Evolutionary conservation across 371 early-diverging fungal species (phyloP).

Genomic region (Zychaea mexicana): DNA sequence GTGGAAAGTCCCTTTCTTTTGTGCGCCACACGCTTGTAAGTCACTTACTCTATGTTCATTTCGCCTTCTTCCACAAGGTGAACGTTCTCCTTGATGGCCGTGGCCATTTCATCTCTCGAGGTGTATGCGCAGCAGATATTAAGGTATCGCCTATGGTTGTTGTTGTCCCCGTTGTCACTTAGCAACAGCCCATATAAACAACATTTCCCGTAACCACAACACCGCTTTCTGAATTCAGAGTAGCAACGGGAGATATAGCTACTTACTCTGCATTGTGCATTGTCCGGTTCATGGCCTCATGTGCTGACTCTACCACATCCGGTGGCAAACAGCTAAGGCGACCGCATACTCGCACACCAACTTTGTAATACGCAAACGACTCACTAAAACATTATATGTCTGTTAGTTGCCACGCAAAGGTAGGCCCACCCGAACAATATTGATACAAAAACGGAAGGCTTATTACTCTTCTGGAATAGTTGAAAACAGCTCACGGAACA

Average conservation of each 20-base stretch:
- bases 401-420: too few relatives aligned
- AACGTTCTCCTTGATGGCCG: slow-evolving; percentile 55
- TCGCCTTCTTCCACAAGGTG: slow-evolving; percentile 57
- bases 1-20: background rate
- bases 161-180: background rate
- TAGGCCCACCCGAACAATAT: too few relatives aligned
- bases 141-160: slow-evolving; percentile 62
- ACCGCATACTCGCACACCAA: slow-evolving; percentile 86
- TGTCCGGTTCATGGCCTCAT: slow-evolving; percentile 70
- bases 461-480: slow-evolving; percentile 76
- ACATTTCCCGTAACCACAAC: too few relatives aligned
- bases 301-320: slow-evolving; percentile 55
- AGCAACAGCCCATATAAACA: too few relatives aligned
- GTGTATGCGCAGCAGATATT: slow-evolving; percentile 98
- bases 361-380: slow-evolving; percentile 70
- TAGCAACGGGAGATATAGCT: too few relatives aligned
- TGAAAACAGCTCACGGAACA: slow-evolving; percentile 79
- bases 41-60: slow-evolving; percentile 51
- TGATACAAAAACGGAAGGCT: too few relatives aligned
- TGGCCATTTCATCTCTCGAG: slow-evolving; percentile 91
- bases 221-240: too few relatives aligned
- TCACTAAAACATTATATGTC: slow-evolving; percentile 52
- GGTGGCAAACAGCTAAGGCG: slow-evolving; percentile 65
- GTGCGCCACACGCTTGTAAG: too few relatives aligned
- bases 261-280: slow-evolving; percentile 65